These are phyloP conservation scores for Asterella californica DNA, from an alignment of 225 moss, liverwort and hornwort species.

Conservation along the genomic window DNA sequence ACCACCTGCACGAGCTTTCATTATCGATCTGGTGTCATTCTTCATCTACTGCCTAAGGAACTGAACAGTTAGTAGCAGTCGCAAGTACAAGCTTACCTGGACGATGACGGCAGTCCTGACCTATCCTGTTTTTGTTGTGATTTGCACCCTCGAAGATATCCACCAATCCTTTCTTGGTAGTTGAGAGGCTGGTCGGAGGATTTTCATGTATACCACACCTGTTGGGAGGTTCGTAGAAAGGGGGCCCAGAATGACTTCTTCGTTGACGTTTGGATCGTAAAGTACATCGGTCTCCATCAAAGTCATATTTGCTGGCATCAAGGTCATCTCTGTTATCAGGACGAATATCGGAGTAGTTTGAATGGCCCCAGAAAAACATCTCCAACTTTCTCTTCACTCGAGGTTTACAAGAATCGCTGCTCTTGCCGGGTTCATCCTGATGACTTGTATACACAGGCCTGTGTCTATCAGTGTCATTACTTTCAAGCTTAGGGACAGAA, in stretches of 20 bases:
- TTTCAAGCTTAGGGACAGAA: neutral
- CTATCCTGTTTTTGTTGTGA: neutral
- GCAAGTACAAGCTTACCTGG: neutral
- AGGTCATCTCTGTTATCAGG: neutral
- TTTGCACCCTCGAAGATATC: neutral
- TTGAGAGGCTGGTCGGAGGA: constrained; percentile 39
- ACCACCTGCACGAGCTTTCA: neutral
- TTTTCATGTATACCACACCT: constrained; percentile 35
- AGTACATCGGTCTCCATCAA: neutral
- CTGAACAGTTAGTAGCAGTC: neutral
- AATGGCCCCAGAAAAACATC: neutral
- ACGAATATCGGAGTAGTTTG: neutral
- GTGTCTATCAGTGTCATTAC: neutral
- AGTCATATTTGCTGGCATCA: neutral
- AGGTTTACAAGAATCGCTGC: neutral
- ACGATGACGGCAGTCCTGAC: neutral
- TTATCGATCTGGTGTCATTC: neutral
- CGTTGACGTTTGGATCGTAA: neutral
- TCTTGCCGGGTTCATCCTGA: neutral
- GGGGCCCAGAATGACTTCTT: constrained; percentile 36
- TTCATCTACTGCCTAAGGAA: neutral
- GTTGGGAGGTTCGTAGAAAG: constrained; percentile 35
- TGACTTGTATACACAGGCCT: neutral
- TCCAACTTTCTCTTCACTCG: constrained; percentile 23
- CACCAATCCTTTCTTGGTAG: neutral